A percentile compares a stretch with the other conserved stretches of the same genome.
Evolutionary conservation across 192 early-diverging fungal species (phyloP).

Genomic region (Coemansia sp.): DNA sequence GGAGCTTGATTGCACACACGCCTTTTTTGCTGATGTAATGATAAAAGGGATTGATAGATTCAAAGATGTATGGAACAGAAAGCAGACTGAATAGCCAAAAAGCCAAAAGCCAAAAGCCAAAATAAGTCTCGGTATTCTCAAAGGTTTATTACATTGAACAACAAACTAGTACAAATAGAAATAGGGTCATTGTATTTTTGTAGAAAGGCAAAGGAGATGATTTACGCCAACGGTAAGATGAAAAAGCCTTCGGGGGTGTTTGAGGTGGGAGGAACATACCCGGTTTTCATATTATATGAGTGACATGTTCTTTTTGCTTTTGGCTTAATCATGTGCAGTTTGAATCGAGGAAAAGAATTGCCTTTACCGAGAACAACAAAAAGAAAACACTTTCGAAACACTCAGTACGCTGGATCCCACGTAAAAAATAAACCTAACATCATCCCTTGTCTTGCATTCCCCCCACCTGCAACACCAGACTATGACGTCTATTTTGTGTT

Average conservation of each 20-base stretch:
- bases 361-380: neutral
- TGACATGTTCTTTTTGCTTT: neutral
- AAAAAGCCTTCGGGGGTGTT: neutral
- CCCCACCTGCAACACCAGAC: neutral
- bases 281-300: neutral
- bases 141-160: neutral
- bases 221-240: neutral
- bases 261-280: neutral
- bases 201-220: neutral
- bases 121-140: neutral
- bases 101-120: neutral
- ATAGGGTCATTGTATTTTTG: neutral
- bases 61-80: neutral
- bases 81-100: neutral
- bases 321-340: neutral
- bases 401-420: no score
- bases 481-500: slow-evolving; percentile 2
- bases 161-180: neutral
- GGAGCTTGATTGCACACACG: neutral
- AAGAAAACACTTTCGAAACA: no score
- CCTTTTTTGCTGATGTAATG: no score
- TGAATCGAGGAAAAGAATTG: neutral
- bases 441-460: no score
- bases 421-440: no score
- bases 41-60: neutral